Evolutionary conservation across 495 filamentous ascomycete genomes (phyloP).

Genomic region (Evansstolkia leycettana): DNA sequence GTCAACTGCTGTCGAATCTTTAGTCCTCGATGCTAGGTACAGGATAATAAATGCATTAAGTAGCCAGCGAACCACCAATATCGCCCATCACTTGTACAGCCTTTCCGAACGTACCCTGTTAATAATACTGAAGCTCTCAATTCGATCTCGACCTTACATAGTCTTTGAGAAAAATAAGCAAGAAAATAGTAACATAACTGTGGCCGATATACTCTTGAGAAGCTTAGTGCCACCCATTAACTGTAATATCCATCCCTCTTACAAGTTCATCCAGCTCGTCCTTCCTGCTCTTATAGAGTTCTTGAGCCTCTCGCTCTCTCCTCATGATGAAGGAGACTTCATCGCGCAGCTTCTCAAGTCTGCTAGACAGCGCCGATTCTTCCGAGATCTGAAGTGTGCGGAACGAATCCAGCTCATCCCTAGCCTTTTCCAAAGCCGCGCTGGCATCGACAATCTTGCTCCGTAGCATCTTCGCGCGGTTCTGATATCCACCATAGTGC

Average conservation of each 20-base stretch:
- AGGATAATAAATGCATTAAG: no score
- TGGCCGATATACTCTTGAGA: no score
- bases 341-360: constrained; percentile 65
- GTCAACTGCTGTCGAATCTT: no score
- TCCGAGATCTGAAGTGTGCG: constrained; percentile 66
- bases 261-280: constrained; percentile 63
- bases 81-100: no score
- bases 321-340: constrained; percentile 74
- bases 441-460: constrained; percentile 72
- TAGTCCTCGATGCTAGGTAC: no score
- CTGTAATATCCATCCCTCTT: constrained; percentile 19
- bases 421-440: constrained; percentile 62
- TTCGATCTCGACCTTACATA: no score
- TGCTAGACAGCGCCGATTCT: constrained; percentile 54
- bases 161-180: no score
- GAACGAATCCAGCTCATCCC: constrained; percentile 61
- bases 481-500: constrained; percentile 81
- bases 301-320: constrained; percentile 83
- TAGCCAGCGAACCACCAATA: no score
- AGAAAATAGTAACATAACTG: no score
- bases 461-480: constrained; percentile 68
- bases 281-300: constrained; percentile 60
- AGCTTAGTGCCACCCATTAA: constrained; percentile 34
- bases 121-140: no score
- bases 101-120: no score